These are phyloP conservation scores for Forsythia suspensa DNA, from an alignment of 257 asterid species.

Conservation along the genomic window DNA sequence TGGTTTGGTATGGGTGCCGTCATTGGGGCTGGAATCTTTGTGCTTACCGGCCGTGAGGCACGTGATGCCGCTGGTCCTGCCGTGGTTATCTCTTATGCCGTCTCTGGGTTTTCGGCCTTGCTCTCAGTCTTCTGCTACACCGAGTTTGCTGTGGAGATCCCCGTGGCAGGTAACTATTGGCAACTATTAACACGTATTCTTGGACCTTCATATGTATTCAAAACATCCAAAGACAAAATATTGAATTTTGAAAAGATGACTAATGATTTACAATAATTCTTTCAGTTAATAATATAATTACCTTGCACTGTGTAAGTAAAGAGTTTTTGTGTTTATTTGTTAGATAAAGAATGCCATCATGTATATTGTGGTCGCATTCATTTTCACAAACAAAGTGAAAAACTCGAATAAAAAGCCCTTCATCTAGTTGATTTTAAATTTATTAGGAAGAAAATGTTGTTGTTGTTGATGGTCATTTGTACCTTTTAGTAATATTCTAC, in stretches of 20 bases:
- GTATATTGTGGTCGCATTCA: neutral
- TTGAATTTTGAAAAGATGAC: neutral
- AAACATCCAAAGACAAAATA: neutral
- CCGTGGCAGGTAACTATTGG: constrained; percentile 61
- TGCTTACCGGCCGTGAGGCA: constrained; percentile 73
- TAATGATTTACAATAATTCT: neutral
- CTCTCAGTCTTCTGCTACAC: constrained; percentile 88
- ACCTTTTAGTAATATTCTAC: neutral
- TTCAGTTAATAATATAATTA: neutral
- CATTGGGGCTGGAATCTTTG: constrained; percentile 87
- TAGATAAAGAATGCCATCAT: neutral
- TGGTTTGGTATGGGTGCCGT: constrained; percentile 97
- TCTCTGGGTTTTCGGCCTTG: constrained; percentile 80
- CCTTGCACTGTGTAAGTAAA: neutral
- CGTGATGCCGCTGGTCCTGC: constrained; percentile 58
- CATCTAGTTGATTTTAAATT: neutral
- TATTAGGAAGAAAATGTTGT: neutral
- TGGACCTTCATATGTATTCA: too few species aligned
- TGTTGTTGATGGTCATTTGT: neutral
- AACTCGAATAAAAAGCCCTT: neutral
- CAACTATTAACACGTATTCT: neutral
- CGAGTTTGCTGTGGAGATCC: constrained; percentile 84
- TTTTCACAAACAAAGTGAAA: neutral
- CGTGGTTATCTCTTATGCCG: constrained; percentile 64
- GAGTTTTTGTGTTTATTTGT: neutral